Conservation (phyloP, 108 stramenopile species). For the Nitzschia putrida region DNA sequence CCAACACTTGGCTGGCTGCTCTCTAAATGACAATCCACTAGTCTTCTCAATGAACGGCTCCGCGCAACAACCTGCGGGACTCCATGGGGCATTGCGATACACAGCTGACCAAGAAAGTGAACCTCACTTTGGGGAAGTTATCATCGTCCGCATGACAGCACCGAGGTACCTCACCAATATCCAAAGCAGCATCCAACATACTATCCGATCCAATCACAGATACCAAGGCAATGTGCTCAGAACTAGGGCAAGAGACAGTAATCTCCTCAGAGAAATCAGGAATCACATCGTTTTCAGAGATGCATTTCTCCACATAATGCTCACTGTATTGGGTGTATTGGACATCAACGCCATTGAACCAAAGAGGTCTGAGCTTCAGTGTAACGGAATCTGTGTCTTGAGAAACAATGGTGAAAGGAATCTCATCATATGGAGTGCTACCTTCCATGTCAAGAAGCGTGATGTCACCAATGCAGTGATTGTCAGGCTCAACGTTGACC, state of each 20-base stretch:
- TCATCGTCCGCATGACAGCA: neutral
- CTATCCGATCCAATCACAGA: neutral
- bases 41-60: too few relatives aligned
- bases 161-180: neutral
- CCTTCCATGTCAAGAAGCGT: neutral
- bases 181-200: neutral
- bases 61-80: too few relatives aligned
- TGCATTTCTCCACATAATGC: neutral
- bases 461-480: neutral
- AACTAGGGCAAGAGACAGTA: neutral
- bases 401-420: neutral
- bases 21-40: too few relatives aligned
- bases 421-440: neutral
- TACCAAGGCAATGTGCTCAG: neutral
- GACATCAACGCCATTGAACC: neutral
- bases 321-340: neutral
- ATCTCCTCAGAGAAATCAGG: neutral
- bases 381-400: neutral
- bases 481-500: too few relatives aligned
- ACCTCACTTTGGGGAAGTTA: neutral
- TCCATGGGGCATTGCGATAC: neutral
- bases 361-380: neutral
- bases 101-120: neutral
- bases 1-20: too few relatives aligned
- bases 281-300: neutral